A percentile compares a stretch with the other conserved stretches of the same genome.
phyloP scores from a whole-genome alignment of 768 basidiomycete species.

The Termitomyces sp. region DNA sequence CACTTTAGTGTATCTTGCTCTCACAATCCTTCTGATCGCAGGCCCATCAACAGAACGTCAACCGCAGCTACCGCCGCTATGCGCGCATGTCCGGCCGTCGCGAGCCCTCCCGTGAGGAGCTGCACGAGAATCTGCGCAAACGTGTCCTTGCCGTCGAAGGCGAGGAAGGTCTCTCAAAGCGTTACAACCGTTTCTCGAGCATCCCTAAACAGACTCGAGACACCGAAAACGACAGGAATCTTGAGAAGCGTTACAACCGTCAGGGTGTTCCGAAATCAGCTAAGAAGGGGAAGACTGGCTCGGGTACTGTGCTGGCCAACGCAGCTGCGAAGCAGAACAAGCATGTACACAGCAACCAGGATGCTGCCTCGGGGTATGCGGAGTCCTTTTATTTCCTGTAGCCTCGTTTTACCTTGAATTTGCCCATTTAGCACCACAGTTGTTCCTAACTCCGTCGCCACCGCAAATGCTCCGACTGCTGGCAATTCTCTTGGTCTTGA shows the following conservation, averaged over 20 bases:
- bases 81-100: slow-evolving; percentile 66
- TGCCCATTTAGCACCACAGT: slow-evolving; percentile 4
- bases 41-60: slow-evolving; percentile 70
- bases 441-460: slow-evolving; percentile 31
- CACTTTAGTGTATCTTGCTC: neutral
- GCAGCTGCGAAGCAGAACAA: slow-evolving; percentile 9
- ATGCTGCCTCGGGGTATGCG: slow-evolving; percentile 4
- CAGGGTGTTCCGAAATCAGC: slow-evolving; percentile 23
- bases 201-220: neutral
- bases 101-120: slow-evolving; percentile 44
- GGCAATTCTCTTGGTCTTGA: slow-evolving; percentile 61
- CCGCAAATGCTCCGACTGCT: slow-evolving; percentile 33
- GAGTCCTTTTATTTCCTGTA: neutral
- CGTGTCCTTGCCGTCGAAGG: slow-evolving; percentile 41
- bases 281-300: slow-evolving; percentile 6
- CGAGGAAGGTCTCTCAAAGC: slow-evolving; percentile 30
- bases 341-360: slow-evolving; percentile 3
- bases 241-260: slow-evolving; percentile 36
- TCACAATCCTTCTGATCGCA: slow-evolving; percentile 23
- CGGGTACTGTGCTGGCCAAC: slow-evolving; percentile 16
- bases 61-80: slow-evolving; percentile 59
- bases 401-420: neutral
- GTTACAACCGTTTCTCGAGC: slow-evolving; percentile 32
- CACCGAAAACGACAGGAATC: slow-evolving; percentile 21
- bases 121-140: slow-evolving; percentile 45